These are phyloP conservation scores for Phyllosticta citrichinensis DNA, from an alignment of 2,329 filamentous ascomycete species.

Conservation along the genomic window DNA sequence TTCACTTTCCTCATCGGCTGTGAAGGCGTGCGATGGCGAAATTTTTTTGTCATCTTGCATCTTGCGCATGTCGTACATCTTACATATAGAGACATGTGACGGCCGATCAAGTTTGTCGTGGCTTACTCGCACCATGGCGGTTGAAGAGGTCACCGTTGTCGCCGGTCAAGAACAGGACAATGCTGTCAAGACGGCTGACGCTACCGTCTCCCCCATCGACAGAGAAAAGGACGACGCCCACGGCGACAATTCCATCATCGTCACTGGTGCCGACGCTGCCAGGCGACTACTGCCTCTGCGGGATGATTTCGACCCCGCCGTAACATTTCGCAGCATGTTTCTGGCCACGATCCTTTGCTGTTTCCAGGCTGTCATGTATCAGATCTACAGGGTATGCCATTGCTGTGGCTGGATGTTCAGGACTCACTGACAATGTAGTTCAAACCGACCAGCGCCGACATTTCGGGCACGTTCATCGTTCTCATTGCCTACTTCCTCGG, in stretches of 20 bases:
- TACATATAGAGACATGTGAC: too few species aligned
- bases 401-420: too few species aligned
- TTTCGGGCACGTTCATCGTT: conserved; percentile 47
- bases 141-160: too few species aligned
- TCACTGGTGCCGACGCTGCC: conserved; percentile 44
- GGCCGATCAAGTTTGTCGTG: too few species aligned
- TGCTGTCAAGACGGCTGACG: background rate
- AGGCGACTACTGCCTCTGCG: conserved; percentile 40
- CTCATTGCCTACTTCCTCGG: conserved; percentile 48
- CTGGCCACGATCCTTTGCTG: conserved; percentile 40
- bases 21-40: too few species aligned
- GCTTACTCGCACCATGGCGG: too few species aligned
- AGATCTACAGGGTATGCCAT: conserved; percentile 46
- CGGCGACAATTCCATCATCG: conserved; percentile 36
- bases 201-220: background rate
- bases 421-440: conserved; percentile 29
- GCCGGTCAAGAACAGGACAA: background rate
- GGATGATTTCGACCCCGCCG: conserved; percentile 42
- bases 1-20: too few species aligned
- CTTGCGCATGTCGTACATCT: too few species aligned
- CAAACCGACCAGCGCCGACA: conserved; percentile 41
- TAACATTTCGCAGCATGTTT: conserved; percentile 46
- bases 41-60: too few species aligned
- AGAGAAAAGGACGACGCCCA: background rate
- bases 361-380: conserved; percentile 47